These are phyloP conservation scores for Coemansia sp. DNA, from an alignment of 371 early-diverging fungal genomes.

Conservation along the genomic window DNA sequence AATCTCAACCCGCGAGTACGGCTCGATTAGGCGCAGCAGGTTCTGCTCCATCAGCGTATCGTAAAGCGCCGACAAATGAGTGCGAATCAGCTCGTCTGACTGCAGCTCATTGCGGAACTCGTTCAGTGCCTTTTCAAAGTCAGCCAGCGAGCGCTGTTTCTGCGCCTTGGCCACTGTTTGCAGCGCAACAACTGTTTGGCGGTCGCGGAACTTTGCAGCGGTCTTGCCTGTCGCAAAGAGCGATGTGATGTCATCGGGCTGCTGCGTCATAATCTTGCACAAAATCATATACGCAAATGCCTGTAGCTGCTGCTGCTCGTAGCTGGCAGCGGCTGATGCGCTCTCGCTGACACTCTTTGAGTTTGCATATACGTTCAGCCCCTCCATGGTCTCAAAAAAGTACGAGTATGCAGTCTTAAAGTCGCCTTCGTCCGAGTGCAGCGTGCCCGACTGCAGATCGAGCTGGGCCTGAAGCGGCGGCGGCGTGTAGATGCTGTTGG, in stretches of 20 bases:
- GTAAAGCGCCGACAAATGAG: constrained; percentile 87
- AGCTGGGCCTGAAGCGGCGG: constrained; percentile 95
- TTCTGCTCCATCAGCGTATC: constrained; percentile 97
- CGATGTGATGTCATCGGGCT: constrained; percentile 51
- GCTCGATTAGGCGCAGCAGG: constrained; percentile 96
- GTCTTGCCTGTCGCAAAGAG: constrained; percentile 50
- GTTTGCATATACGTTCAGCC: constrained; percentile 84
- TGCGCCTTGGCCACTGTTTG: constrained; percentile 90
- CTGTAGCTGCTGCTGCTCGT: constrained; percentile 66
- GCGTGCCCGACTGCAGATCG: constrained; percentile 96
- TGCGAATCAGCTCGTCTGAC: constrained; percentile 88
- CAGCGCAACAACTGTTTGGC: constrained; percentile 81
- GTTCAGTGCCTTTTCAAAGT: constrained; percentile 88
- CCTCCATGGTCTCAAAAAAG: constrained; percentile 97
- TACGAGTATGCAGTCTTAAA: constrained; percentile 98
- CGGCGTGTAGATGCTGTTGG: constrained; percentile 97
- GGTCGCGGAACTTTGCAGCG: constrained; percentile 55
- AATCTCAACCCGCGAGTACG: constrained; percentile 96
- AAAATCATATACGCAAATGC: constrained; percentile 95
- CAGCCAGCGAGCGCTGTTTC: constrained; percentile 87
- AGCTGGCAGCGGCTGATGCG: constrained; percentile 5
- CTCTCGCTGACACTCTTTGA: constrained; percentile 43
- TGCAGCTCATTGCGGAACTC: constrained; percentile 82
- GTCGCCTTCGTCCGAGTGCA: constrained; percentile 98
- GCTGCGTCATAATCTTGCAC: constrained; percentile 92